Base-by-base conservation (phyloP, 1,139 yeast genomes). In the Suhomyces maxii region DNA sequence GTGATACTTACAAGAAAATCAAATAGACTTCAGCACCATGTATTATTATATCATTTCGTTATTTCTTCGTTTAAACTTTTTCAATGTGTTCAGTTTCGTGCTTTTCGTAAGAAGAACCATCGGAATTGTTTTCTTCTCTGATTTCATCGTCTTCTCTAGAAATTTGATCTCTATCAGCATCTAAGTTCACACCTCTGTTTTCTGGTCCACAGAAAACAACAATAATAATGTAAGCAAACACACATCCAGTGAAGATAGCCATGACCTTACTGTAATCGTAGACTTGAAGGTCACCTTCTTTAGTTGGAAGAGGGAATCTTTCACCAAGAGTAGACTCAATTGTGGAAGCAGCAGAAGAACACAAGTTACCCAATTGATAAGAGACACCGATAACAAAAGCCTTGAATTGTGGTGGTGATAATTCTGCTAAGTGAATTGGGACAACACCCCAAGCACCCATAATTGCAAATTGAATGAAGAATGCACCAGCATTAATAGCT, bases 361-460 rank as follows among this genome's bases (percentile, higher is more conserved):
- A 88, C 58, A 88, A 77, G 67, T 87, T 88, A 74, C 96, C 96
- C 57, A 88, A 76, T 67, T 88, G 96, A 60, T 88, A 88, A 23
- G 90, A 76, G 43, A 82, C 78, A 61, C 96, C 96, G 40, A 80
- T 82, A 42, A 85, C 83, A 54, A 86, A 83, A 3, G 91, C 75
- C 62, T 87, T 77, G 68, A 83, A 84, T 54, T 84, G 83, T 26
- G 91, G 93, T 36, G 81, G 83, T n/a, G 93, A 79, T 53, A 88
- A 74, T 66, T 87, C 95, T 2, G 88, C 76, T 43, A 87, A 71
- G 64, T 86, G 89, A 52, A 86, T 80, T 45, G 96, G 96, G 53
- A 86, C 77, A 39, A 86, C 87, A 56, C 95, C 95, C 90, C 95
- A 89, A 13, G 89, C 86, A 53, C 96, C 96, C 66, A 87, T 95